These are phyloP conservation scores for peach (Prunus persica) DNA, from an alignment of 306 rosid species.

Conservation along the genomic window Prunus_persica_NCBIv2 NC_034009.1:35068001-35068500, in stretches of 20 bases:
- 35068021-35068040: slow-evolving; percentile 81
- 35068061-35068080: slow-evolving; percentile 64
- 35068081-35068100: slow-evolving; percentile 71
- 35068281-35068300: slow-evolving; percentile 84
- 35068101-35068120: slow-evolving; percentile 60
- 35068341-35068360: slow-evolving; percentile 74
- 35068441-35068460: background rate
- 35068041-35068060: slow-evolving; percentile 85
- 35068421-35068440: slow-evolving; percentile 15
- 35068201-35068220: background rate
- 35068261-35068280: slow-evolving; percentile 65
- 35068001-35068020: slow-evolving; percentile 53
- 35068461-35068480: background rate
- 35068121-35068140: slow-evolving; percentile 38
- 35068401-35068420: slow-evolving; percentile 12
- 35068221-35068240: background rate
- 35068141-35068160: slow-evolving; percentile 68
- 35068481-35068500: background rate
- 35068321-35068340: slow-evolving; percentile 79
- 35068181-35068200: slow-evolving; percentile 34
- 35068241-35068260: slow-evolving; percentile 8
- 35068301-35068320: slow-evolving; percentile 90
- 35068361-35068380: slow-evolving; percentile 20
- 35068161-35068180: slow-evolving; percentile 64
- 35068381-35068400: background rate